Evolutionary conservation across 345 rosid genomes (phyloP).

Genomic region (Gossypium herbaceum): DNA sequence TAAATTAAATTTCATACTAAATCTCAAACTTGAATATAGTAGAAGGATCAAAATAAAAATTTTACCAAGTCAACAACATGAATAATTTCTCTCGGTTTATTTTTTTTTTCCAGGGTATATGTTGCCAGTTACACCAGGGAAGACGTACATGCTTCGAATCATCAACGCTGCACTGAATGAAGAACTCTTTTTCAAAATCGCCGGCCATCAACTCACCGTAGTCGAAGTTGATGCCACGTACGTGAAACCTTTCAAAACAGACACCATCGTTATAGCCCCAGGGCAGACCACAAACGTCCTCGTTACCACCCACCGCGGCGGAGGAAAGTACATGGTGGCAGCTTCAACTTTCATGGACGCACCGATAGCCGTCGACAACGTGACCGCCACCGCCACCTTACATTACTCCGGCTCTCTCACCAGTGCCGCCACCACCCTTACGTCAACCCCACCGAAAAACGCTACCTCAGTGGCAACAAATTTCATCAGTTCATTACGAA

Average conservation of each 20-base stretch:
- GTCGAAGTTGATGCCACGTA: slow-evolving; percentile 85
- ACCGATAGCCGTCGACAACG: slow-evolving; percentile 53
- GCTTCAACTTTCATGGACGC: slow-evolving; percentile 84
- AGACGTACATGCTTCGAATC: slow-evolving; percentile 69
- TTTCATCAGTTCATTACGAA: slow-evolving; percentile 46
- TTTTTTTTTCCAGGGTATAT: slow-evolving; percentile 24
- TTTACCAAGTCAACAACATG: no score
- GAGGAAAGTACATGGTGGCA: slow-evolving; percentile 57
- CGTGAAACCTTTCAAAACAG: slow-evolving; percentile 67
- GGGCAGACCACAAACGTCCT: slow-evolving; percentile 84
- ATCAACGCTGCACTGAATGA: slow-evolving; percentile 87
- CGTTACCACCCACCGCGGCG: slow-evolving; percentile 33
- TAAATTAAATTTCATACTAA: no score
- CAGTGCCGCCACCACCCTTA: slow-evolving; percentile 32
- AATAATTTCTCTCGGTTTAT: no score
- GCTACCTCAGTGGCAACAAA: slow-evolving; percentile 57
- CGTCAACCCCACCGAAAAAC: slow-evolving; percentile 47
- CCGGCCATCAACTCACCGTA: slow-evolving; percentile 73
- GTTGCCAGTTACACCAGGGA: slow-evolving; percentile 47
- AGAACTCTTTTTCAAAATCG: slow-evolving; percentile 80
- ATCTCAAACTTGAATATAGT: no score
- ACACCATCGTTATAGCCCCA: slow-evolving; percentile 59
- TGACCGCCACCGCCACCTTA: slow-evolving; percentile 66
- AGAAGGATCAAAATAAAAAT: no score
- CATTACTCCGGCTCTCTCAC: slow-evolving; percentile 54